Conservation (phyloP, 305 asterid genomes). For the Solanum hybrid region DNA sequence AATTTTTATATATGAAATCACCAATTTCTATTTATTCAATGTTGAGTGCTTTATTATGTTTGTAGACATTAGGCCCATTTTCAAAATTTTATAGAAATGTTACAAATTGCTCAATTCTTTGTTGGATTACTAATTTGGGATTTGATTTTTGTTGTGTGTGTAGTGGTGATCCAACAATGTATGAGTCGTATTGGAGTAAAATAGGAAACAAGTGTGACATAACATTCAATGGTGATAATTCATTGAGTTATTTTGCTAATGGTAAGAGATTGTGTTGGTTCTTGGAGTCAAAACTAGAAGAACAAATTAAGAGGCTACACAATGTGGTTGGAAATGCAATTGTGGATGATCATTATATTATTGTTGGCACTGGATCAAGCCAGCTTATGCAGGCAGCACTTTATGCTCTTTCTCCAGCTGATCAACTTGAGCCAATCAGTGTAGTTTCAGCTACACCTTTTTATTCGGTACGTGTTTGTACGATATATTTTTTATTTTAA, state of each 20-base stretch:
- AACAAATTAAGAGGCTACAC: too few relatives aligned
- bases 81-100: not conserved
- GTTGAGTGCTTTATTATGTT: too few relatives aligned
- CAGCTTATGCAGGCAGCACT: slow-evolving; percentile 26
- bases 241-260: not conserved
- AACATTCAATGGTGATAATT: not conserved
- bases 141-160: not conserved
- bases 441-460: not conserved
- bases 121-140: not conserved
- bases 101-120: too few relatives aligned
- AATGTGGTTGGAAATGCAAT: too few relatives aligned
- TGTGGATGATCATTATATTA: slow-evolving; percentile 1
- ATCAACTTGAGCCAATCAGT: not conserved
- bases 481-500: not conserved
- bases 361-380: too few relatives aligned
- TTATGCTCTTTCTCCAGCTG: slow-evolving; percentile 22
- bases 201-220: not conserved
- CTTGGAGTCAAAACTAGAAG: not conserved
- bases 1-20: too few relatives aligned
- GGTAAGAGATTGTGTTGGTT: not conserved
- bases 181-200: not conserved
- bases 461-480: not conserved
- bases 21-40: too few relatives aligned
- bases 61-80: not conserved
- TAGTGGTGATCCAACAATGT: not conserved